A percentile compares a stretch with the other conserved stretches of the same genome.
phyloP scores from a whole-genome alignment of 371 early-diverging fungal species.

The Mucor velutinosus region DNA sequence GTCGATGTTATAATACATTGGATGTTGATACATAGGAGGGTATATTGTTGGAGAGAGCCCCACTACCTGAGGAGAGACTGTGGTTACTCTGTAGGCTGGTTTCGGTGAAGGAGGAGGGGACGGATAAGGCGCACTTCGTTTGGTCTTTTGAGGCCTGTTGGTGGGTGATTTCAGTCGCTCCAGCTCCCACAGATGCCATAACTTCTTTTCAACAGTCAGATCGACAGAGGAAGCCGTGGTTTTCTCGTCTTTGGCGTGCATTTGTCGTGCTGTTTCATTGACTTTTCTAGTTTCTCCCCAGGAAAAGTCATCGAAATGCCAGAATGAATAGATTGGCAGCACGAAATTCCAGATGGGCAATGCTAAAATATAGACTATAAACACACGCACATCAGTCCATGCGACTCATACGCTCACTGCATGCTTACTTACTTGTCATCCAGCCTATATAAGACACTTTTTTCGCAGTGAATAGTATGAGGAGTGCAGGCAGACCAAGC shows the following conservation, averaged over 20 bases:
- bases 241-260: slow-evolving; percentile 70
- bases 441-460: slow-evolving; percentile 91
- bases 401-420: neutral
- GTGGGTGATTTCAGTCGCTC: neutral
- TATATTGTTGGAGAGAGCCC: neutral
- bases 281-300: slow-evolving; percentile 95
- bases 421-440: slow-evolving; percentile 59
- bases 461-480: slow-evolving; percentile 88
- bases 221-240: slow-evolving; percentile 55
- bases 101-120: neutral
- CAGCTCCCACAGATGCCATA: slow-evolving; percentile 5
- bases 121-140: neutral
- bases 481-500: slow-evolving; percentile 82
- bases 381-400: neutral
- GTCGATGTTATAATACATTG: neutral
- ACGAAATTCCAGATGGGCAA: slow-evolving; percentile 96
- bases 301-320: slow-evolving; percentile 99
- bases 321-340: slow-evolving; percentile 95
- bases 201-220: slow-evolving; percentile 3
- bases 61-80: neutral
- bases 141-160: neutral
- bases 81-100: neutral
- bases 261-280: slow-evolving; percentile 42
- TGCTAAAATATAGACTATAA: slow-evolving; percentile 82
- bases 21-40: neutral